phyloP scores from a whole-genome alignment of 169 alveolate genomes.

The Condylostoma magnum region DNA sequence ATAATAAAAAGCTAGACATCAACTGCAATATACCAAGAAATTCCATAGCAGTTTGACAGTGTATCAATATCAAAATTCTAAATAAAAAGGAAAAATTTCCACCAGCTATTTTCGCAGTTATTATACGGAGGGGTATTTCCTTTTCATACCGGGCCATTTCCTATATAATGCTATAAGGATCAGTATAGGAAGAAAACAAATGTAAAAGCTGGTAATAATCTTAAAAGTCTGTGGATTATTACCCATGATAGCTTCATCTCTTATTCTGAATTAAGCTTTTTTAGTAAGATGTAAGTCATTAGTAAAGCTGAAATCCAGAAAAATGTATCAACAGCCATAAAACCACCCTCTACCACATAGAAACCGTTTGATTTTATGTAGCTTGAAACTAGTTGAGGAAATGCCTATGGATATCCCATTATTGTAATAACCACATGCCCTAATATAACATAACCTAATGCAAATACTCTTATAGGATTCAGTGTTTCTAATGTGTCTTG shows the following conservation, averaged over 20 bases:
- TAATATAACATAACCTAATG: conserved; percentile 2
- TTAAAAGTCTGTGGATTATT: conserved; percentile 29
- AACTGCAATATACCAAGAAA: conserved; percentile 46
- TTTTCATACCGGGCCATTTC: conserved; percentile 58
- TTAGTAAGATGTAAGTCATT: conserved; percentile 24
- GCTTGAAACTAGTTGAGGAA: too few relatives aligned
- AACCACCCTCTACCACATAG: background rate
- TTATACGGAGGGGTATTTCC: background rate
- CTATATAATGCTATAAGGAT: conserved; percentile 33
- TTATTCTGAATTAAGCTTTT: background rate
- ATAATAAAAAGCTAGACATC: conserved; percentile 49
- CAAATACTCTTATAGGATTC: conserved; percentile 12
- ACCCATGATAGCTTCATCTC: background rate
- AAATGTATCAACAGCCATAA: conserved; percentile 51
- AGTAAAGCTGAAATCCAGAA: conserved; percentile 60
- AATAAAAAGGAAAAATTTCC: conserved; percentile 41
- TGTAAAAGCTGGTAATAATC: conserved; percentile 35
- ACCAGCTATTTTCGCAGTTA: conserved; percentile 58
- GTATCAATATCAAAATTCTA: conserved; percentile 45
- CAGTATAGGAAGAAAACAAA: conserved; percentile 38
- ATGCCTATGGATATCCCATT: too few relatives aligned
- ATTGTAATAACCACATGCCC: too few relatives aligned
- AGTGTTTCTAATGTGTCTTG: conserved; percentile 7
- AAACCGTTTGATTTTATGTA: too few relatives aligned
- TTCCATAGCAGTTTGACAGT: conserved; percentile 28